phyloP scores from a whole-genome alignment of 1,139 yeast genomes.

The Yamadazyma epiphylla region DNA sequence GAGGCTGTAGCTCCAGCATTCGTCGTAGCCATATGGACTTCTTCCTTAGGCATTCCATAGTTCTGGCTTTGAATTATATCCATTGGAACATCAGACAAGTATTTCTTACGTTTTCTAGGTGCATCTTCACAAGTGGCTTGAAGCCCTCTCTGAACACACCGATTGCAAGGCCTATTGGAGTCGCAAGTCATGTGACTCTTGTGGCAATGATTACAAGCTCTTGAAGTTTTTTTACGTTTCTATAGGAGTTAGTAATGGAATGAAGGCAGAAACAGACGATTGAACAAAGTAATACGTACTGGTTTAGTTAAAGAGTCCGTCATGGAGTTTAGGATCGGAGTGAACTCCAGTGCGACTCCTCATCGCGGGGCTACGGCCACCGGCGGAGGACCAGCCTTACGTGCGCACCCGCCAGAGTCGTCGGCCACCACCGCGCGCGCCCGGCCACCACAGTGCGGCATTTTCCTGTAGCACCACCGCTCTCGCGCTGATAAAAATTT shows the following conservation, averaged over 20 bases:
- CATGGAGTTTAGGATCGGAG: background rate
- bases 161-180: conserved; percentile 70
- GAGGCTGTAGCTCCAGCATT: background rate
- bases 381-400: too few relatives aligned
- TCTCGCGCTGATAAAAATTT: background rate
- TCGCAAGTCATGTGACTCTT: conserved; percentile 88
- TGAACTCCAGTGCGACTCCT: background rate
- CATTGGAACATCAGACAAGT: conserved; percentile 55
- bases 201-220: conserved; percentile 88
- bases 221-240: conserved; percentile 57
- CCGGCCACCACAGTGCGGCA: too few relatives aligned
- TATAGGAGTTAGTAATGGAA: conserved; percentile 9
- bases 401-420: too few relatives aligned
- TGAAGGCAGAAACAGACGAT: too few relatives aligned
- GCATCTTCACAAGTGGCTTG: conserved; percentile 82
- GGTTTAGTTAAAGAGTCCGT: background rate
- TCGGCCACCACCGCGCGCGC: too few relatives aligned
- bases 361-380: too few relatives aligned
- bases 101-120: conserved; percentile 81
- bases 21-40: too few relatives aligned
- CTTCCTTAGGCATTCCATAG: conserved; percentile 6
- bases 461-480: too few relatives aligned
- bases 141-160: conserved; percentile 72
- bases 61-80: too few relatives aligned
- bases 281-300: too few relatives aligned